phyloP scores from a whole-genome alignment of 495 filamentous ascomycete genomes.

The Penicillium salamii region DNA sequence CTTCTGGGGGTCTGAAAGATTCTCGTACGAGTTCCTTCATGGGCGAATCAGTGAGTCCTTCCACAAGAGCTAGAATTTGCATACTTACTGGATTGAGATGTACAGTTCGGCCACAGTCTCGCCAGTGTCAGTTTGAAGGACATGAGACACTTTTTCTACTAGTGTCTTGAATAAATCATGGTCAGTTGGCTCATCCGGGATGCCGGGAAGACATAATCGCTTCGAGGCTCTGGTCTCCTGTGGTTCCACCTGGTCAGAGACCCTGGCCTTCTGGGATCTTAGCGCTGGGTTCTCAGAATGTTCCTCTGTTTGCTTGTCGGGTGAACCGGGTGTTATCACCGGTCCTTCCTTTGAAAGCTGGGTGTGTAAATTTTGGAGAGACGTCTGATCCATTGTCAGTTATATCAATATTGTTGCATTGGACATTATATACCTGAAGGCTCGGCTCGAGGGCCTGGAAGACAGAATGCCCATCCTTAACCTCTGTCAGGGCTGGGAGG shows the following conservation, averaged over 20 bases:
- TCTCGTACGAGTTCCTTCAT: conserved; percentile 23
- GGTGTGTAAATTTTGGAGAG: conserved; percentile 18
- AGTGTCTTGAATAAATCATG: conserved; percentile 19
- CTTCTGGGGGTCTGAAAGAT: conserved; percentile 27
- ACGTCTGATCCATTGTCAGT: conserved; percentile 23
- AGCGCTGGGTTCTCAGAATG: neutral
- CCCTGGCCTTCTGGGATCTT: conserved; percentile 8
- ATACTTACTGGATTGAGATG: conserved; percentile 31
- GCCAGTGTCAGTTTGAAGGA: conserved; percentile 17
- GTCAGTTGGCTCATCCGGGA: neutral
- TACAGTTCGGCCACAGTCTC: conserved; percentile 23
- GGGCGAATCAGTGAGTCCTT: conserved; percentile 7
- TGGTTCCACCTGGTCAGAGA: conserved; percentile 4
- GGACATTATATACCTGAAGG: conserved; percentile 21
- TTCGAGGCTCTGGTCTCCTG: conserved; percentile 22
- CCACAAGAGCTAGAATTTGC: neutral
- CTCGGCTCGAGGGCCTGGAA: conserved; percentile 18
- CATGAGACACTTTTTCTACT: conserved; percentile 11
- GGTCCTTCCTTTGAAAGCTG: conserved; percentile 1
- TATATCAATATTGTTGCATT: neutral
- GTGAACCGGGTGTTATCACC: neutral
- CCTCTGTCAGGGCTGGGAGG: conserved; percentile 23
- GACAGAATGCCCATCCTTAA: conserved; percentile 13
- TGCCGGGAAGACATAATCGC: conserved; percentile 21
- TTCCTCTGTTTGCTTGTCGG: neutral